These are phyloP conservation scores for Yamadazyma diospyri DNA, from an alignment of 1,139 yeast species.

Conservation along the genomic window DNA sequence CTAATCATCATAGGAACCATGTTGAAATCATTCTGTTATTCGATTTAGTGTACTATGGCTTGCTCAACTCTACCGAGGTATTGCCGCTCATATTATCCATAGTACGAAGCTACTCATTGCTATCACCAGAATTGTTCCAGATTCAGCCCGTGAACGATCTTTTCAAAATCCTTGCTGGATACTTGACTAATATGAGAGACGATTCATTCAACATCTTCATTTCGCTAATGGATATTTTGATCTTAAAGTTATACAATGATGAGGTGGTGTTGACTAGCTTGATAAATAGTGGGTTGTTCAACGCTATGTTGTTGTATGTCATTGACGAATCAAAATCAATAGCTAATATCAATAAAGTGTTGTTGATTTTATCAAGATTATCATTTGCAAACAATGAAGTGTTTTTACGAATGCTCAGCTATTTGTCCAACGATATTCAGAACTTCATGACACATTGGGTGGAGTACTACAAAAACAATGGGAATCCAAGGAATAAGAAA, in stretches of 20 bases:
- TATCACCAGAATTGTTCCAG: slow-evolving; percentile 49
- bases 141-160: slow-evolving; percentile 32
- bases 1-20: slow-evolving; percentile 18
- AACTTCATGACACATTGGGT: slow-evolving; percentile 33
- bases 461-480: slow-evolving; percentile 44
- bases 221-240: slow-evolving; percentile 56
- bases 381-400: slow-evolving; percentile 45
- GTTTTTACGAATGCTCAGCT: slow-evolving; percentile 36
- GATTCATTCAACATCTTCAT: slow-evolving; percentile 60
- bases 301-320: slow-evolving; percentile 43
- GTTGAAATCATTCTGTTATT: slow-evolving; percentile 35
- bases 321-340: slow-evolving; percentile 50
- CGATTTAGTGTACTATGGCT: slow-evolving; percentile 47
- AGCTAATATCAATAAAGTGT: slow-evolving; percentile 47
- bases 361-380: slow-evolving; percentile 53
- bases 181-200: slow-evolving; percentile 63
- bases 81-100: slow-evolving; percentile 66
- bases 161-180: slow-evolving; percentile 53
- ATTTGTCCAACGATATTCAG: slow-evolving; percentile 23
- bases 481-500: slow-evolving; percentile 67
- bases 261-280: slow-evolving; percentile 31
- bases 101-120: slow-evolving; percentile 65
- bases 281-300: slow-evolving; percentile 46
- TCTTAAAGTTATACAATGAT: slow-evolving; percentile 25
- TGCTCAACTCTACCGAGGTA: slow-evolving; percentile 69